Conservation (phyloP, 345 rosid species). For the Cochlearia excelsa region DNA sequence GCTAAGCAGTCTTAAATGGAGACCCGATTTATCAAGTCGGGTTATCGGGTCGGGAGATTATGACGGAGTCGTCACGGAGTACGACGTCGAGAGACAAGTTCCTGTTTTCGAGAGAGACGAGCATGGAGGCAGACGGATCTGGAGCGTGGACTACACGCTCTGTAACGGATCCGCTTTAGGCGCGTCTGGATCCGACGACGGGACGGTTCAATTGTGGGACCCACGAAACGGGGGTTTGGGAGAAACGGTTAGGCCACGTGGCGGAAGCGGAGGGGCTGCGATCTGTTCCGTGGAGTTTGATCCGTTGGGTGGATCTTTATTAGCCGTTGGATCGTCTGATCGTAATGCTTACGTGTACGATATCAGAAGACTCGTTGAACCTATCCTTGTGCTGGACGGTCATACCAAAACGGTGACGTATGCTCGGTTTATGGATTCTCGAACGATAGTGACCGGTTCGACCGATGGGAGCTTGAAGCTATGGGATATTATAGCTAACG, state of each 20-base stretch:
- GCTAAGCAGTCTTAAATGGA: constrained; percentile 79
- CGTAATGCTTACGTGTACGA: constrained; percentile 68
- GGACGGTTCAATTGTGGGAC: constrained; percentile 91
- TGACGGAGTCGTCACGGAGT: constrained; percentile 87
- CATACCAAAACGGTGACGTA: constrained; percentile 76
- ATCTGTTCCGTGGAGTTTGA: constrained; percentile 75
- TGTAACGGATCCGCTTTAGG: constrained; percentile 46
- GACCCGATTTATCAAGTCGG: constrained; percentile 52
- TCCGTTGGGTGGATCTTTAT: constrained; percentile 47
- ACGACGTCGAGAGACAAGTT: constrained; percentile 55
- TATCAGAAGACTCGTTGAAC: constrained; percentile 45
- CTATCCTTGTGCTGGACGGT: constrained; percentile 48
- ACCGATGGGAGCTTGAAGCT: constrained; percentile 73
- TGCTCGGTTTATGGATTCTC: constrained; percentile 44
- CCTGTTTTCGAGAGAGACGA: constrained; percentile 87
- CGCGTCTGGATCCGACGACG: constrained; percentile 91
- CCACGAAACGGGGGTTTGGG: constrained; percentile 49
- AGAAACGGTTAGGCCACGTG: constrained; percentile 50
- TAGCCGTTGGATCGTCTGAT: constrained; percentile 80
- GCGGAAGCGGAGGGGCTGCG: constrained; percentile 40
- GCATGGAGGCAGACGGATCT: constrained; percentile 85
- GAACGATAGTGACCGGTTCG: constrained; percentile 51
- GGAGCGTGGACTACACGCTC: constrained; percentile 80
- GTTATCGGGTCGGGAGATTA: constrained; percentile 84
- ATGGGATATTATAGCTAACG: constrained; percentile 41